These are phyloP conservation scores for Fusarium concolor DNA, from an alignment of 2,329 filamentous ascomycete species.

Conservation along the genomic window DNA sequence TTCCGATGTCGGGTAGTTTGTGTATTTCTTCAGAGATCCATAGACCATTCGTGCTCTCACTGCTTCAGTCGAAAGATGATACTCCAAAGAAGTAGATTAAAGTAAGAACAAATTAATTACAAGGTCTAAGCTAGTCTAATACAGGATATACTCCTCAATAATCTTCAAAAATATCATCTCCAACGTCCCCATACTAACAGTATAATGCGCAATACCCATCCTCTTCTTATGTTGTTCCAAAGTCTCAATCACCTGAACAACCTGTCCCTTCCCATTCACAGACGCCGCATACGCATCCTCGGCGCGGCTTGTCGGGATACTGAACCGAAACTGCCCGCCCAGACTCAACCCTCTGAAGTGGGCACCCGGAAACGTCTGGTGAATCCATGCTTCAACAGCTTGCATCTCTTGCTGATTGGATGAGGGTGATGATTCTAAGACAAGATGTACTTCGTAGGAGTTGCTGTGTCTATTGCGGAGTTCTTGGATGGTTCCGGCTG, in stretches of 20 bases:
- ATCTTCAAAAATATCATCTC: slow-evolving; percentile 14
- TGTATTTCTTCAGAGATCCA: too few relatives aligned
- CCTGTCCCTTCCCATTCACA: neutral
- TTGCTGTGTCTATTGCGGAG: slow-evolving; percentile 79
- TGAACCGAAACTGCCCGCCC: neutral
- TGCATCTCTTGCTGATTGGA: slow-evolving; percentile 56
- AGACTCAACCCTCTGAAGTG: neutral
- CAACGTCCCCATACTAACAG: slow-evolving; percentile 4
- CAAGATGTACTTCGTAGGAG: slow-evolving; percentile 79
- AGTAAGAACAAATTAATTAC: too few relatives aligned
- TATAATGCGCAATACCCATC: neutral
- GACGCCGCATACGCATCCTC: neutral
- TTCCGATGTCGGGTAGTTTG: neutral
- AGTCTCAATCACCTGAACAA: neutral
- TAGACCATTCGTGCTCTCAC: too few relatives aligned
- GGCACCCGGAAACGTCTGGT: neutral
- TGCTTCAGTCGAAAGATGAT: too few relatives aligned
- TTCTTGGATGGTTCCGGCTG: slow-evolving; percentile 75
- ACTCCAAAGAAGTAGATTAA: too few relatives aligned
- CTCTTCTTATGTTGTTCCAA: neutral
- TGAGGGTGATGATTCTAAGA: slow-evolving; percentile 76
- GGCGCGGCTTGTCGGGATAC: neutral
- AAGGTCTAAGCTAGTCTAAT: neutral
- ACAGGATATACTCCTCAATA: neutral
- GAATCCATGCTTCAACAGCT: neutral